Percentiles rank a stretch among this genome's conserved stretches.
Conservation (phyloP, 1,284 basidiomycete genomes). For the Rhodotorula sp. region DNA sequence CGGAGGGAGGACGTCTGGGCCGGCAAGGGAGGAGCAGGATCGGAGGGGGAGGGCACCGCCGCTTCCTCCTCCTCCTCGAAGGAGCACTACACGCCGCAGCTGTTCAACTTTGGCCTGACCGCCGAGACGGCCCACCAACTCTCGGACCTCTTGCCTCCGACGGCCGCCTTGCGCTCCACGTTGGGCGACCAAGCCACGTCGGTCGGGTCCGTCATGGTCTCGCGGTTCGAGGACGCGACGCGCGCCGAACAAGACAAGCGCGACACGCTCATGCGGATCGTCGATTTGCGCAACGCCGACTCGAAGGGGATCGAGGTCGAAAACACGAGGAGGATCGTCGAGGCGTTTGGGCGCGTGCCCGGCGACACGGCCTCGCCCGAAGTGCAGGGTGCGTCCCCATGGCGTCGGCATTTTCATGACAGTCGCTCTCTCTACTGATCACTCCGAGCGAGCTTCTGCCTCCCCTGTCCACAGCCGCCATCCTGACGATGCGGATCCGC, state of each 20-base stretch:
- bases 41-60: constrained; percentile 1
- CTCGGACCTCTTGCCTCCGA: constrained; percentile 33
- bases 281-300: constrained; percentile 84
- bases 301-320: constrained; percentile 78
- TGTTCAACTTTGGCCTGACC: constrained; percentile 63
- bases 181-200: constrained; percentile 42
- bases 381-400: constrained; percentile 67
- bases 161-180: constrained; percentile 49
- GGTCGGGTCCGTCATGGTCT: constrained; percentile 22
- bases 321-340: constrained; percentile 76
- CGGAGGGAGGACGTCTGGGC: constrained; percentile 57
- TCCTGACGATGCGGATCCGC: constrained; percentile 81
- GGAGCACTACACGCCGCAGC: constrained; percentile 25
- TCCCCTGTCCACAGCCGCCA: constrained; percentile 72
- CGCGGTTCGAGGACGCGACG: constrained; percentile 39
- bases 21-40: constrained; percentile 37
- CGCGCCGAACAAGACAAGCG: constrained; percentile 60
- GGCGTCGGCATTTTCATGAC: no score
- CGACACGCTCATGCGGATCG: constrained; percentile 64
- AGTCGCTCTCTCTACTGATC: not conserved
- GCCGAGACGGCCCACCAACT: constrained; percentile 50
- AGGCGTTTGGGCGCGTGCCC: constrained; percentile 71
- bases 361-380: constrained; percentile 77
- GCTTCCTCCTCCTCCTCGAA: not conserved
- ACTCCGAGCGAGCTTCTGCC: no score